Evolutionary conservation across 306 rosid genomes (phyloP).

Genomic region (Elaeagnus macrophylla): DNA sequence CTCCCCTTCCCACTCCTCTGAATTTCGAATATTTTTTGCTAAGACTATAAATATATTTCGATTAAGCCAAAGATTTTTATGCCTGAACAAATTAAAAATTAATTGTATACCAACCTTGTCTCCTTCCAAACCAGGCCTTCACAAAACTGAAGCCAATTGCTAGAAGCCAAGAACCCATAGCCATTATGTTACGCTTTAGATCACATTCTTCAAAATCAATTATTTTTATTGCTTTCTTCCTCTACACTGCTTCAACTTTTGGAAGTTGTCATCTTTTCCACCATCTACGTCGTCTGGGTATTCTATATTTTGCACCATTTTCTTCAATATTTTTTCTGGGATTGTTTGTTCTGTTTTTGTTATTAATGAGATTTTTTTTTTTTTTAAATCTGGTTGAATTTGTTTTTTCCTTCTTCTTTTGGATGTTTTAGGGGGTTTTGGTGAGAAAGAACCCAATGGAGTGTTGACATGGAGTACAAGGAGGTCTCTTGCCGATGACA

Average conservation of each 20-base stretch:
- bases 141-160: not conserved
- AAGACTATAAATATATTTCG: no score
- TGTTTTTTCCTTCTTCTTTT: not conserved
- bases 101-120: not conserved
- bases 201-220: constrained; percentile 10
- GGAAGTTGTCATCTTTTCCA: constrained; percentile 11
- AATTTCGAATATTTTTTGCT: no score
- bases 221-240: constrained; percentile 9
- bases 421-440: constrained; percentile 18
- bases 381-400: no score
- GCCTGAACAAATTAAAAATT: not conserved
- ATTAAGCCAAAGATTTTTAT: no score
- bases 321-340: not conserved
- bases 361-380: not conserved
- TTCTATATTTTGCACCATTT: not conserved
- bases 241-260: constrained; percentile 17
- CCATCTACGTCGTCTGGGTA: constrained; percentile 22
- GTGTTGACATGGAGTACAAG: constrained; percentile 30
- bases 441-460: constrained; percentile 12
- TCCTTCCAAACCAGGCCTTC: not conserved
- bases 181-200: constrained; percentile 30
- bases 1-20: no score
- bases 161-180: not conserved
- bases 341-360: not conserved
- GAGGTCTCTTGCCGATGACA: constrained; percentile 34